A percentile compares a stretch with the other conserved stretches of the same genome.
These are phyloP conservation scores for Xylariaceae sp. DNA, from an alignment of 2,329 filamentous ascomycete genomes.

Conservation along the genomic window DNA sequence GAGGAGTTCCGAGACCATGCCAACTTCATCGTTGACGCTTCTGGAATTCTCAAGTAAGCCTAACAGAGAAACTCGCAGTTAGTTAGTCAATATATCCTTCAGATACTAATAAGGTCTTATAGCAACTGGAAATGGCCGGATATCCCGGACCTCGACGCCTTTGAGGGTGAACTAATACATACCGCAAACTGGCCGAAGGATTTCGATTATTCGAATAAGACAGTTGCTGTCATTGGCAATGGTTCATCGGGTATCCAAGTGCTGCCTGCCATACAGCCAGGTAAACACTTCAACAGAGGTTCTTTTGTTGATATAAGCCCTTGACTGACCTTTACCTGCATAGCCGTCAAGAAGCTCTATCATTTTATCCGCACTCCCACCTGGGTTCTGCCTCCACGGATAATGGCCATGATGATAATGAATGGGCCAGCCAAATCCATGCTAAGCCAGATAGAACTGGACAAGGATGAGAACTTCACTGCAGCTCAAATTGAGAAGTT, in stretches of 20 bases:
- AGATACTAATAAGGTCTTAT: slow-evolving; percentile 10
- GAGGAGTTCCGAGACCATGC: slow-evolving; percentile 41
- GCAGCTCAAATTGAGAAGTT: slow-evolving; percentile 43
- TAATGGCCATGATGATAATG: slow-evolving; percentile 36
- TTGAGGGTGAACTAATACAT: slow-evolving; percentile 47
- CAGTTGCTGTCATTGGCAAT: slow-evolving; percentile 52
- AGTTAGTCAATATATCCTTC: background rate
- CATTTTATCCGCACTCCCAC: slow-evolving; percentile 41
- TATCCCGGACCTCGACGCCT: slow-evolving; percentile 41
- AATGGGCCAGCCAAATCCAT: slow-evolving; percentile 35
- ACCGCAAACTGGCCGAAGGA: slow-evolving; percentile 49
- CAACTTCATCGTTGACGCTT: slow-evolving; percentile 46
- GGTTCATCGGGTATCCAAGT: slow-evolving; percentile 52
- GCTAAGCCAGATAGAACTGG: slow-evolving; percentile 38
- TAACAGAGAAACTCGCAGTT: background rate
- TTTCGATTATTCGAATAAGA: slow-evolving; percentile 46
- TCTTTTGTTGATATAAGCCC: background rate
- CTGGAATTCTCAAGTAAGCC: slow-evolving; percentile 49
- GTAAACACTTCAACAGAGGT: slow-evolving; percentile 23
- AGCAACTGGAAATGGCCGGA: slow-evolving; percentile 51
- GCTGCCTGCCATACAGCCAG: slow-evolving; percentile 44
- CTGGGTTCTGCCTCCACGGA: slow-evolving; percentile 38
- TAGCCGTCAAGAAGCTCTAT: slow-evolving; percentile 37
- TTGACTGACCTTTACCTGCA: slow-evolving; percentile 8
- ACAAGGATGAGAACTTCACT: slow-evolving; percentile 40